phyloP scores from a whole-genome alignment of 2,329 filamentous ascomycete species.

The Herpotrichia juniperi region DNA sequence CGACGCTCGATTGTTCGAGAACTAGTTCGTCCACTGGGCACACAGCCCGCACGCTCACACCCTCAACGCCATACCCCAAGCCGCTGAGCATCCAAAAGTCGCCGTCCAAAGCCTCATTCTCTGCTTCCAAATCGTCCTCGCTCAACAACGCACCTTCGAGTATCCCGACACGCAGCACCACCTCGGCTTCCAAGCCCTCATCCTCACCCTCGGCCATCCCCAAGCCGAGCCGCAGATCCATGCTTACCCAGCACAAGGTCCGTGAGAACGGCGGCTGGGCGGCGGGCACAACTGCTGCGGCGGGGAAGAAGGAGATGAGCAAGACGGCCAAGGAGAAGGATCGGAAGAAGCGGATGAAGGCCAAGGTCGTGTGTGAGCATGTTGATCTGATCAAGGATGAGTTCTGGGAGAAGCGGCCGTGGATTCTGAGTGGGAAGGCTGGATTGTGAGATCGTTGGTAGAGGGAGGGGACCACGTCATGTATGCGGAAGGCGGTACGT shows the following conservation, averaged over 20 bases:
- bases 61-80: neutral
- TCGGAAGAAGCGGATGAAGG: constrained; percentile 80
- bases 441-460: constrained; percentile 13
- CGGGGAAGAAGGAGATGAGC: constrained; percentile 54
- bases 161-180: neutral
- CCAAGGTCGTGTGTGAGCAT: constrained; percentile 80
- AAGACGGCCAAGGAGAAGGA: constrained; percentile 86
- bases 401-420: constrained; percentile 89
- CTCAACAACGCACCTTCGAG: neutral
- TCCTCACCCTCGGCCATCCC: neutral
- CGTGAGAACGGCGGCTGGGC: constrained; percentile 1
- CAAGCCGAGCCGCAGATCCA: neutral
- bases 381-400: constrained; percentile 94
- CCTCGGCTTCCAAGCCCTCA: neutral
- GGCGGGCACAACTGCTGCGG: neutral
- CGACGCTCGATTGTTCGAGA: neutral
- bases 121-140: neutral
- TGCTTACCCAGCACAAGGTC: neutral
- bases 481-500: too few relatives aligned
- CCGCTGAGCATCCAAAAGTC: too few relatives aligned
- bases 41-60: too few relatives aligned
- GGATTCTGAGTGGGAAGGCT: constrained; percentile 59
- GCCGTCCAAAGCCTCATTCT: too few relatives aligned
- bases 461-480: neutral
- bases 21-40: neutral